Conservation (phyloP, 2,329 filamentous ascomycete species). For the Exophiala phaeomuriformis region DNA sequence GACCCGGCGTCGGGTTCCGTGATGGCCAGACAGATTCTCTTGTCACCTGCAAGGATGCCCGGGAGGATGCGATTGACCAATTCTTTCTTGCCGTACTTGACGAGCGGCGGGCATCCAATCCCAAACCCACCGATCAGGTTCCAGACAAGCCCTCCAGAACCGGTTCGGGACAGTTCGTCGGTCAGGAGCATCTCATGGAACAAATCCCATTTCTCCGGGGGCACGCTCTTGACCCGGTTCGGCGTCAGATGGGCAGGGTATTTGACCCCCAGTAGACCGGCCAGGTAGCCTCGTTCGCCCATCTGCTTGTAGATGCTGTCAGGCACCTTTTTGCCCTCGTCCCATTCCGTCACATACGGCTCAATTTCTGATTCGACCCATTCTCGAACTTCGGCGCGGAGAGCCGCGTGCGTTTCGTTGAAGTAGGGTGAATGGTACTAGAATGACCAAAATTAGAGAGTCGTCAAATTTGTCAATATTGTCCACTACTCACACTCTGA, state of each 20-base stretch:
- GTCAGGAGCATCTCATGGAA: constrained; percentile 97
- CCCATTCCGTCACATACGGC: constrained; percentile 91
- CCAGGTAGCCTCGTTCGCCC: constrained; percentile 82
- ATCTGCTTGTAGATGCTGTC: constrained; percentile 89
- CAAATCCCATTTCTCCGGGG: constrained; percentile 87
- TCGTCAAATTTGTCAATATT: neutral
- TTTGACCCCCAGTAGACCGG: constrained; percentile 73
- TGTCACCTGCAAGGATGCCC: constrained; percentile 80
- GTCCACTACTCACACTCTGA: constrained; percentile 61
- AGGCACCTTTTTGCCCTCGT: constrained; percentile 86
- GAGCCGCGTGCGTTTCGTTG: constrained; percentile 85
- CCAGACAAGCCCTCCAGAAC: constrained; percentile 91
- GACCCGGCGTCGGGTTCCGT: constrained; percentile 93
- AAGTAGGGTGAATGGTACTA: constrained; percentile 95
- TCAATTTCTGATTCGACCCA: constrained; percentile 88
- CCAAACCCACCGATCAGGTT: constrained; percentile 94
- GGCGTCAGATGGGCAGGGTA: constrained; percentile 71
- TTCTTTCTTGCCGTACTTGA: constrained; percentile 83
- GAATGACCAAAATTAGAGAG: neutral
- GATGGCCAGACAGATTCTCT: constrained; percentile 95
- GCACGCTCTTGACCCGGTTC: constrained; percentile 66
- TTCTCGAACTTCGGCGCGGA: constrained; percentile 82
- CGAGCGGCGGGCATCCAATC: constrained; percentile 82
- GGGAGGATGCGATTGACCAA: constrained; percentile 83
- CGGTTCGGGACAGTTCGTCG: constrained; percentile 83